phyloP scores from a whole-genome alignment of 805 yeast species.

The Cyberlindnera nakhonratchasimensis region DNA sequence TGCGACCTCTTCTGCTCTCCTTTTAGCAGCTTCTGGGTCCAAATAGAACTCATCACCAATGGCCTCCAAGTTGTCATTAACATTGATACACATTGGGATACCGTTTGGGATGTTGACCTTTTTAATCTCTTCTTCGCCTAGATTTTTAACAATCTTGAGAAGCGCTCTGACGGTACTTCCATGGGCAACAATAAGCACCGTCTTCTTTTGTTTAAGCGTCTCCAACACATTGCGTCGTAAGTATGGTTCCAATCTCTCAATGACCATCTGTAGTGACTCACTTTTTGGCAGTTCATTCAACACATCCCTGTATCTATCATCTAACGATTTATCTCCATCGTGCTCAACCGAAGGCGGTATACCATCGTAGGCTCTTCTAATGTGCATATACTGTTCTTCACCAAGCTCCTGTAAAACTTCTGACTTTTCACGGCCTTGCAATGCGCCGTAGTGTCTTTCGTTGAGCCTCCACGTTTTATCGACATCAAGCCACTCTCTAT shows the following conservation, averaged over 20 bases:
- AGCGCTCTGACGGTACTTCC: conserved; percentile 80
- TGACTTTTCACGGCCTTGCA: conserved; percentile 76
- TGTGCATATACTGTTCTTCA: conserved; percentile 66
- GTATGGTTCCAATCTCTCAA: conserved; percentile 62
- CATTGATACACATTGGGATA: conserved; percentile 68
- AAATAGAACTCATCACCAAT: conserved; percentile 59
- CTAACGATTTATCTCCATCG: conserved; percentile 32
- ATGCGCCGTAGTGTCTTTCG: conserved; percentile 80
- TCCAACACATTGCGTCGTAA: conserved; percentile 47
- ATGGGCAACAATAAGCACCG: conserved; percentile 71
- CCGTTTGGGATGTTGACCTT: conserved; percentile 80
- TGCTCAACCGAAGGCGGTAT: conserved; percentile 54
- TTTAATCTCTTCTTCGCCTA: conserved; percentile 66
- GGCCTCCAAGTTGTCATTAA: conserved; percentile 49
- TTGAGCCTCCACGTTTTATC: conserved; percentile 75
- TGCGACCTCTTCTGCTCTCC: conserved; percentile 77
- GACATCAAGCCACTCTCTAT: conserved; percentile 48
- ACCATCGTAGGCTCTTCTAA: conserved; percentile 77
- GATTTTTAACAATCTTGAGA: conserved; percentile 61
- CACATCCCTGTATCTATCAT: conserved; percentile 36
- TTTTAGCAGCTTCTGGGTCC: conserved; percentile 76
- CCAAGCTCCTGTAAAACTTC: conserved; percentile 65
- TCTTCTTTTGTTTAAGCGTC: conserved; percentile 48
- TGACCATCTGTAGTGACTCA: conserved; percentile 73
- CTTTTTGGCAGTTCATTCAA: conserved; percentile 55